phyloP scores from a whole-genome alignment of 495 filamentous ascomycete genomes.

The Annulohypoxylon nitens region DNA sequence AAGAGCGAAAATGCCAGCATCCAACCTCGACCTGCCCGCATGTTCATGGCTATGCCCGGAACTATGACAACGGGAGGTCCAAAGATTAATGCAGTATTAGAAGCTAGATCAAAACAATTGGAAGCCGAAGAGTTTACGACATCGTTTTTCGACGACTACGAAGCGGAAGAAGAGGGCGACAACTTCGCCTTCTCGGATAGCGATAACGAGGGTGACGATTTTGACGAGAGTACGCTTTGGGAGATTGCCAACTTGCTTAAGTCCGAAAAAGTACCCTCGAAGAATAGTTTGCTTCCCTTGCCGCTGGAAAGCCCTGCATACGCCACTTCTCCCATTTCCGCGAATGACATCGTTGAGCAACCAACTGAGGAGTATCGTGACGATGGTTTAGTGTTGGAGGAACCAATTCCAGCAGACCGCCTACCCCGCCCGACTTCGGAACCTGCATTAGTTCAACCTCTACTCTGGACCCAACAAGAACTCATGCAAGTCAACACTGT shows the following conservation, averaged over 20 bases:
- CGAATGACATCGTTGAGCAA: slow-evolving; percentile 50
- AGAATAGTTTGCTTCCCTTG: slow-evolving; percentile 58
- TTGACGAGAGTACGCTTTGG: slow-evolving; percentile 69
- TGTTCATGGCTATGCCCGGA: slow-evolving; percentile 60
- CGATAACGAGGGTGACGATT: slow-evolving; percentile 61
- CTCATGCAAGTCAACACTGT: slow-evolving; percentile 6
- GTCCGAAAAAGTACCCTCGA: slow-evolving; percentile 60
- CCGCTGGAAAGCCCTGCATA: slow-evolving; percentile 31
- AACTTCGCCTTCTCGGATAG: slow-evolving; percentile 50
- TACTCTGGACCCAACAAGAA: slow-evolving; percentile 40
- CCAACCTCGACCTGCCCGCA: slow-evolving; percentile 49
- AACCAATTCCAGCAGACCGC: slow-evolving; percentile 37
- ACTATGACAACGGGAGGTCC: slow-evolving; percentile 61
- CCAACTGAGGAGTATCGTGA: slow-evolving; percentile 53
- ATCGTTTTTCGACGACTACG: slow-evolving; percentile 66
- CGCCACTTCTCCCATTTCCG: slow-evolving; percentile 27
- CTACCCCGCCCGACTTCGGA: slow-evolving; percentile 5
- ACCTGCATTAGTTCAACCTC: neutral
- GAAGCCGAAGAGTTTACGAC: slow-evolving; percentile 55
- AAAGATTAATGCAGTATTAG: slow-evolving; percentile 44
- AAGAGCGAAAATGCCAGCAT: slow-evolving; percentile 64
- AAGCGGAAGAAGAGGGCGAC: slow-evolving; percentile 57
- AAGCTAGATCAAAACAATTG: slow-evolving; percentile 53
- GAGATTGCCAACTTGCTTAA: slow-evolving; percentile 68
- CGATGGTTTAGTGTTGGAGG: slow-evolving; percentile 36